A percentile compares a stretch with the other conserved stretches of the same genome.
phyloP scores from a whole-genome alignment of 1,284 basidiomycete species.

The Fomitopsis schrenkii region DNA sequence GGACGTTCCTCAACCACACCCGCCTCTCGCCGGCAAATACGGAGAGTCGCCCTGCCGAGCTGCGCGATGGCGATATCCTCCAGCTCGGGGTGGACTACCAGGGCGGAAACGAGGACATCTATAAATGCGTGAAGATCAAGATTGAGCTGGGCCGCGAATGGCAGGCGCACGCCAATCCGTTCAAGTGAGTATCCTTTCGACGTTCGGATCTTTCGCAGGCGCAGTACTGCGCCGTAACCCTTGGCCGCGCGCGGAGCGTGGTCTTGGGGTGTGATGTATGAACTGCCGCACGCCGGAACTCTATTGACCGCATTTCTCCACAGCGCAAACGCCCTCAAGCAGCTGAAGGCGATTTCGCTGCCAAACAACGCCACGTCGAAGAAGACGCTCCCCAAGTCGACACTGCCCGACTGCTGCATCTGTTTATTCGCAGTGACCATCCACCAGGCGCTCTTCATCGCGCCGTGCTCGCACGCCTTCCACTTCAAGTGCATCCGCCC shows the following conservation, averaged over 20 bases:
- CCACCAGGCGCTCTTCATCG: slow-evolving; percentile 95
- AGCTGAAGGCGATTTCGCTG: slow-evolving; percentile 70
- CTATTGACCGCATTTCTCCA: neutral
- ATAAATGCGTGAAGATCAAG: slow-evolving; percentile 96
- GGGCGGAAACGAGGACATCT: slow-evolving; percentile 96
- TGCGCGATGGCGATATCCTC: slow-evolving; percentile 93
- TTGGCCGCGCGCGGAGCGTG: neutral
- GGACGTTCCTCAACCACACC: slow-evolving; percentile 97
- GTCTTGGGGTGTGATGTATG: neutral
- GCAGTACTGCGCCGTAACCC: slow-evolving; percentile 1
- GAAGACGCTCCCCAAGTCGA: slow-evolving; percentile 39
- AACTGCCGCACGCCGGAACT: neutral
- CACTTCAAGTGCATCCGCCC: slow-evolving; percentile 99
- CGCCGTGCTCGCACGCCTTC: slow-evolving; percentile 94
- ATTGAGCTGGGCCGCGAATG: slow-evolving; percentile 90
- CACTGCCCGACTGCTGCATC: slow-evolving; percentile 91
- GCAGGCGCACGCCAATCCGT: slow-evolving; percentile 86
- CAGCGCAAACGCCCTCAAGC: slow-evolving; percentile 77
- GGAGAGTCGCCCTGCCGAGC: slow-evolving; percentile 73
- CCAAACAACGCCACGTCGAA: slow-evolving; percentile 28
- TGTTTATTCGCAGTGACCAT: slow-evolving; percentile 94
- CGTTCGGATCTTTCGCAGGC: neutral
- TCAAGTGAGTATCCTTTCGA: slow-evolving; percentile 71
- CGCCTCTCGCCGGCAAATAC: slow-evolving; percentile 81
- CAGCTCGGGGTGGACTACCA: slow-evolving; percentile 99